Conservation (phyloP, 2,329 filamentous ascomycete genomes). For the Talaromyces sp. region DNA sequence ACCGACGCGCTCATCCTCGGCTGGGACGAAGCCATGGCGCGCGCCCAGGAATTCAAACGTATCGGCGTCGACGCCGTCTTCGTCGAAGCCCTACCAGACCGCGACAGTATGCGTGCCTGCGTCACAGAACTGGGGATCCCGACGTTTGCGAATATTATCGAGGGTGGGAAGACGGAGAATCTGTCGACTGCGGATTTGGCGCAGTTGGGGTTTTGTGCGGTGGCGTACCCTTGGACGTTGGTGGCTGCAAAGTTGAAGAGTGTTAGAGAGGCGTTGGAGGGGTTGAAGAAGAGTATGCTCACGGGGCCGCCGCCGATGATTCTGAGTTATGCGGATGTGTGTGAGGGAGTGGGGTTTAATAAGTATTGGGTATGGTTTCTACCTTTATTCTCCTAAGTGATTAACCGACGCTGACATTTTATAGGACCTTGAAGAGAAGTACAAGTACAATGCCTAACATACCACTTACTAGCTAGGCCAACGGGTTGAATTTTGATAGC, state of each 20-base stretch:
- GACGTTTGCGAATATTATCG: slow-evolving; percentile 42
- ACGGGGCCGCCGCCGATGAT: slow-evolving; percentile 40
- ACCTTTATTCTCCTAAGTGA: background rate
- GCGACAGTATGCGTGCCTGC: slow-evolving; percentile 38
- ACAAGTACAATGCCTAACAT: background rate
- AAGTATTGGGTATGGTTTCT: slow-evolving; percentile 33
- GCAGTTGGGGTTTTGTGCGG: slow-evolving; percentile 30
- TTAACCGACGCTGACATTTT: background rate
- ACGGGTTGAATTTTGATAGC: too few relatives aligned
- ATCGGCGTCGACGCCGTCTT: slow-evolving; percentile 46
- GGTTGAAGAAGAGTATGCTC: slow-evolving; percentile 38
- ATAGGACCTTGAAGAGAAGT: background rate
- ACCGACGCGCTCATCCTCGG: slow-evolving; percentile 34
- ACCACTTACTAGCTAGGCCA: too few relatives aligned
- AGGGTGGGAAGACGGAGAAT: slow-evolving; percentile 41
- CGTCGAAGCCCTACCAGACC: slow-evolving; percentile 42
- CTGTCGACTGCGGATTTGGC: slow-evolving; percentile 36
- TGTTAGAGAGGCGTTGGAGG: slow-evolving; percentile 22
- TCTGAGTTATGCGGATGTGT: slow-evolving; percentile 41
- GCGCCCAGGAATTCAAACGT: slow-evolving; percentile 39
- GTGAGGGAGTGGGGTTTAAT: slow-evolving; percentile 44
- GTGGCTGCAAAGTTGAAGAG: slow-evolving; percentile 4
- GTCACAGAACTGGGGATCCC: slow-evolving; percentile 36
- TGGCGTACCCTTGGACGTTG: slow-evolving; percentile 3
- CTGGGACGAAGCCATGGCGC: slow-evolving; percentile 43